phyloP scores from a whole-genome alignment of 208 protist species.

The Trichomonas gallinae region DNA sequence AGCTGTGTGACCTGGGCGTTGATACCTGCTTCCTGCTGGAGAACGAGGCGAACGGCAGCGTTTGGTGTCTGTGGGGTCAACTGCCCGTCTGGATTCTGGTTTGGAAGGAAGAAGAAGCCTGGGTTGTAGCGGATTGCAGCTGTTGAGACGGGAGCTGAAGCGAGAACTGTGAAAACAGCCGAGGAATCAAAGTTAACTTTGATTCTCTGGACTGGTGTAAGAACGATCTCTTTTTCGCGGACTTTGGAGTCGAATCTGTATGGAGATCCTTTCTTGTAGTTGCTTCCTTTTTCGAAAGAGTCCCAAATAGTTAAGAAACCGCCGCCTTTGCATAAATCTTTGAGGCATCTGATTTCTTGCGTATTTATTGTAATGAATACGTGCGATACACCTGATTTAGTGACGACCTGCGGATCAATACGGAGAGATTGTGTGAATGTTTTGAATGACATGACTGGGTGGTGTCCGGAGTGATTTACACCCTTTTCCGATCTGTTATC shows the following conservation, averaged over 20 bases:
- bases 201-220: background rate
- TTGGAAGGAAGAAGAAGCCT: background rate
- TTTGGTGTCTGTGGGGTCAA: background rate
- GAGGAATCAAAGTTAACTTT: background rate
- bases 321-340: background rate
- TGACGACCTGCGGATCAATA: background rate
- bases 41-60: background rate
- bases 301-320: background rate
- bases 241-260: background rate
- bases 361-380: background rate
- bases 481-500: background rate
- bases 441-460: background rate
- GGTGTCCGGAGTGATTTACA: background rate
- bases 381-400: background rate
- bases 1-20: background rate
- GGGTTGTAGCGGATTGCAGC: background rate
- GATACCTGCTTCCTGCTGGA: background rate
- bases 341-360: background rate
- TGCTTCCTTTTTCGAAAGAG: background rate
- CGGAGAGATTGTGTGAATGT: background rate
- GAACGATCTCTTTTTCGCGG: background rate
- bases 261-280: background rate
- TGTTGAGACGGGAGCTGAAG: background rate
- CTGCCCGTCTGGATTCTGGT: background rate
- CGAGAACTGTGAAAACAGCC: background rate